A percentile compares a stretch with the other conserved stretches of the same genome.
Evolutionary conservation across 768 basidiomycete genomes (phyloP).

Genomic region (Phaffia tasmanica): DNA sequence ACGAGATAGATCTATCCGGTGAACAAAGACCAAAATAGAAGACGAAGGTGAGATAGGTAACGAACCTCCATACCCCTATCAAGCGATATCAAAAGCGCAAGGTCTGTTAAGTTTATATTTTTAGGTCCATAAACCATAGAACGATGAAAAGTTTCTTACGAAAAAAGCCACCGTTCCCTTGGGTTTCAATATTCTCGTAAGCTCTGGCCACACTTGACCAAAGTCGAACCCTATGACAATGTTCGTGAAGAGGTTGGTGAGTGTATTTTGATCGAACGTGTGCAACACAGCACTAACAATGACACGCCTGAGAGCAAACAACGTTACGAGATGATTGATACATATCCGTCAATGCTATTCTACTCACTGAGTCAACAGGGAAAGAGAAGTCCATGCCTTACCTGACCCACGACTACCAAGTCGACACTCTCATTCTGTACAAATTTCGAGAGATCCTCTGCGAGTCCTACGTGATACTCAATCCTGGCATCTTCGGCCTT

Average conservation of each 20-base stretch:
- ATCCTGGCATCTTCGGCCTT: slow-evolving; percentile 31
- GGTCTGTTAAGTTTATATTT: neutral
- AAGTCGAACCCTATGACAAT: slow-evolving; percentile 56
- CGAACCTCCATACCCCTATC: slow-evolving; percentile 13
- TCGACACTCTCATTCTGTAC: slow-evolving; percentile 51
- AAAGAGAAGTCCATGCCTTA: slow-evolving; percentile 7
- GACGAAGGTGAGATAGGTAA: neutral
- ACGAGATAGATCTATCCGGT: neutral
- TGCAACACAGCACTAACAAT: too few relatives aligned
- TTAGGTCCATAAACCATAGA: neutral
- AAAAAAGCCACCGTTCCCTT: slow-evolving; percentile 63
- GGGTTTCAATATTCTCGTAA: slow-evolving; percentile 49
- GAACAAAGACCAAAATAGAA: neutral
- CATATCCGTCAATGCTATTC: neutral
- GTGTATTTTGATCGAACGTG: too few relatives aligned
- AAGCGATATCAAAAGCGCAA: neutral
- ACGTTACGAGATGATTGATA: neutral
- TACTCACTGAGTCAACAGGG: neutral
- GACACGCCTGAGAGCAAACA: neutral
- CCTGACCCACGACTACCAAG: slow-evolving; percentile 54
- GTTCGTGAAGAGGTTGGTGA: too few relatives aligned
- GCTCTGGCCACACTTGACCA: slow-evolving; percentile 58
- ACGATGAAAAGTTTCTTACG: slow-evolving; percentile 40
- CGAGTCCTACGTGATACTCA: slow-evolving; percentile 41
- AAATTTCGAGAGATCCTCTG: slow-evolving; percentile 47